These are phyloP conservation scores for Arthrobotrys sinensis DNA, from an alignment of 2,329 filamentous ascomycete genomes.

Conservation along the genomic window DNA sequence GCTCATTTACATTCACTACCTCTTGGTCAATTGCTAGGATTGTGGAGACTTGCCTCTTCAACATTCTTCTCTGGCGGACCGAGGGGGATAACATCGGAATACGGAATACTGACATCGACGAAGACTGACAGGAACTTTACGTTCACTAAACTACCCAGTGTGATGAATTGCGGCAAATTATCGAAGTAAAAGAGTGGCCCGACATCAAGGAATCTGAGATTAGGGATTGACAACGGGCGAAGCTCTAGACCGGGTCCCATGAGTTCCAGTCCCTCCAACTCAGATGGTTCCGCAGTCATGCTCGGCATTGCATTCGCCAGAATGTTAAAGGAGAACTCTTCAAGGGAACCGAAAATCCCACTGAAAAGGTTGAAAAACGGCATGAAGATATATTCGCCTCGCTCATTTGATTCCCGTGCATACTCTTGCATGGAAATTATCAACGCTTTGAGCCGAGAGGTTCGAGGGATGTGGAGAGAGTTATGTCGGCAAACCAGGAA, in stretches of 20 bases:
- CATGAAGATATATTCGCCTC: slow-evolving; percentile 6
- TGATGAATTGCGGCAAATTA: background rate
- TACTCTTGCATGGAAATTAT: background rate
- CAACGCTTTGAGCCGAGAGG: background rate
- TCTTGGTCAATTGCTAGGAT: background rate
- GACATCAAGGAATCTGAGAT: background rate
- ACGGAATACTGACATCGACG: background rate
- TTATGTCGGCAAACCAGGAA: background rate
- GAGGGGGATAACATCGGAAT: background rate
- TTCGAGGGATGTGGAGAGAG: background rate
- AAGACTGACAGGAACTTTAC: background rate
- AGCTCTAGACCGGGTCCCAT: background rate
- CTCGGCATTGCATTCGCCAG: background rate
- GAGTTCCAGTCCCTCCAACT: background rate
- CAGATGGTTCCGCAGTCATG: background rate
- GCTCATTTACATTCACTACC: background rate
- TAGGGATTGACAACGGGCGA: background rate
- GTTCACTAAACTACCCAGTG: background rate
- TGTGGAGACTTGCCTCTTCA: background rate
- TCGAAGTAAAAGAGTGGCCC: background rate
- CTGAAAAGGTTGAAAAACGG: slow-evolving; percentile 3
- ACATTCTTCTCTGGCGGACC: background rate
- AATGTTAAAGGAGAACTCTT: background rate
- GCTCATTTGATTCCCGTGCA: background rate
- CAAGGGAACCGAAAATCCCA: background rate